Evolutionary conservation across 345 rosid species (phyloP).

Genomic region (Clausena lansium): DNA sequence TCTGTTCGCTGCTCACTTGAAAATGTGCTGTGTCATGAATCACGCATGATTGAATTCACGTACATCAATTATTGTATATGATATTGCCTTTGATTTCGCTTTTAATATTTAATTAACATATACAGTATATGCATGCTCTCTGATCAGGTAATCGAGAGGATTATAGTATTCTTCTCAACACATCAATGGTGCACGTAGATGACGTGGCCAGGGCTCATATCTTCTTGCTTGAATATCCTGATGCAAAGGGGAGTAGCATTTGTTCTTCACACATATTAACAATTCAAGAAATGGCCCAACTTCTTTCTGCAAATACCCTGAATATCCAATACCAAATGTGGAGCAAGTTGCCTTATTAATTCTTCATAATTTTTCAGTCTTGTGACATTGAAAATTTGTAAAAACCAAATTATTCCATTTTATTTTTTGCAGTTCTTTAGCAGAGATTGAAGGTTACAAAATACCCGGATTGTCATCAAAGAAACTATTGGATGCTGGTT

Average conservation of each 20-base stretch:
- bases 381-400: neutral
- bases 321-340: no score
- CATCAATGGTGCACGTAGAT: conserved; percentile 34
- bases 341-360: conserved; percentile 9
- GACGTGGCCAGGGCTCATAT: conserved; percentile 44
- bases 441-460: conserved; percentile 28
- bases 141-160: neutral
- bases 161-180: neutral
- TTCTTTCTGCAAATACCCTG: conserved; percentile 35
- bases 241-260: conserved; percentile 43
- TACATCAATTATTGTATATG: no score
- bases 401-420: neutral
- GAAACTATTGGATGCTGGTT: conserved; percentile 38
- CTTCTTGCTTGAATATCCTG: conserved; percentile 32
- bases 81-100: no score
- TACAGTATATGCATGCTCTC: no score
- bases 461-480: no score
- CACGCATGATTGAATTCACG: no score
- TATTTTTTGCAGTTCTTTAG: conserved; percentile 17
- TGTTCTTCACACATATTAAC: conserved; percentile 29
- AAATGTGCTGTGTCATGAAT: neutral
- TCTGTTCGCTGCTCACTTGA: conserved; percentile 14
- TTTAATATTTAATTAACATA: no score
- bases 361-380: no score
- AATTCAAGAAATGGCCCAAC: conserved; percentile 20